Evolutionary conservation across 2,329 filamentous ascomycete genomes (phyloP), one percentile per base, ranked within the genome.

Genomic region (Aspergillus novoparasiticus): DNA sequence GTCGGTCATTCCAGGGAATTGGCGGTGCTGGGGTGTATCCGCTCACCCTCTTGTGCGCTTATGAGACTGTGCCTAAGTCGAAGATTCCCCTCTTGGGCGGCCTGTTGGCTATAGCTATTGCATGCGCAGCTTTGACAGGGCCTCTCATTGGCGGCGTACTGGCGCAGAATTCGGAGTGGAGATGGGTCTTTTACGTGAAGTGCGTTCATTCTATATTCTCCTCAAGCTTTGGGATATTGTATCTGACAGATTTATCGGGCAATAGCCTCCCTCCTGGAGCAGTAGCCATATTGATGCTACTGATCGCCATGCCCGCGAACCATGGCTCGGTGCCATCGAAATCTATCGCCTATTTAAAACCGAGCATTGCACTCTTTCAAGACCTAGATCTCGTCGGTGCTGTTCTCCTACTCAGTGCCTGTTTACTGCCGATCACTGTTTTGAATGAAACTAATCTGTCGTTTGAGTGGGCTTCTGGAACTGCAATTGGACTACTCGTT

Each of bases 131-230:
- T 12, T 23, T 61, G 34, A 51, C 54, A 19, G 59, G 59, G 4
- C 59, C 59, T 3, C 45, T 61, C 11, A 28, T 61, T 32, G 59
- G 59, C 2, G 59, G 59, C 3, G 59, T 32, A 3, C 28, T 61
- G 5, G 36, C 53, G 21, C 30, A 51, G 14, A 70, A 57, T 46
- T 64, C 63, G 1, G 51, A 62, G 11, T 75, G 73, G 73, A 64
- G 68, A 67, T 75, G 73, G 73, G 67, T 71, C 1, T 75, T 75
- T 26, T 64, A 72, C 19, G 66, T 74, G 45, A 73, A 71, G 59
- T 61, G 1, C n/a, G 59, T 54, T 11, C 16, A 2, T 2, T 34
- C 19, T 23, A 28, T 4, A 6, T 23, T 14, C 12, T 1, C 19
- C 12, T 26, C 12, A 36, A 5, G 11, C n/a, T 23, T 26, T 4